Evolutionary conservation across 495 filamentous ascomycete genomes (phyloP).

Genomic region (Aspergillus incahuasiensis): DNA sequence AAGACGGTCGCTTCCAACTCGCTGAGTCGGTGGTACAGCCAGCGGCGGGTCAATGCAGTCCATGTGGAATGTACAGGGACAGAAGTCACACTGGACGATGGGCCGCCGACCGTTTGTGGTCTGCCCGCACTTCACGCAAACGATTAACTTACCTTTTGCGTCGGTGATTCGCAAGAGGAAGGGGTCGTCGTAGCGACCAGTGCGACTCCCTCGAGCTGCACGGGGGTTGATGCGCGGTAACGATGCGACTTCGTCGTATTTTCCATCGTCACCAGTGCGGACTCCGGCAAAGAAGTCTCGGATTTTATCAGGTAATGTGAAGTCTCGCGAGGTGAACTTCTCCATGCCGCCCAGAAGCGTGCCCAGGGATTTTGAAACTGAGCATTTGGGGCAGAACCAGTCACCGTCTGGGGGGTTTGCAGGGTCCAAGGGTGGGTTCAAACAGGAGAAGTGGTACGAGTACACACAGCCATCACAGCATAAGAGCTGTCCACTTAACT

Average conservation of each 20-base stretch:
- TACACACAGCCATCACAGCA: conserved; percentile 89
- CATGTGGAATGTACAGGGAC: conserved; percentile 76
- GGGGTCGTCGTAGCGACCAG: conserved; percentile 30
- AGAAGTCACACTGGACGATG: conserved; percentile 80
- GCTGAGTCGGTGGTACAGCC: conserved; percentile 62
- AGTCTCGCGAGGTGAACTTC: conserved; percentile 64
- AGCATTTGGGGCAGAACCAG: conserved; percentile 82
- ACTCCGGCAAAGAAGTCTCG: conserved; percentile 72
- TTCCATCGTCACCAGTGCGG: conserved; percentile 65
- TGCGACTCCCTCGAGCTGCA: conserved; percentile 15
- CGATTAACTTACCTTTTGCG: conserved; percentile 21
- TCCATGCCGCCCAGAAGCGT: conserved; percentile 55
- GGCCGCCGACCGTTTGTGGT: conserved; percentile 51
- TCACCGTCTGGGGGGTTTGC: conserved; percentile 62
- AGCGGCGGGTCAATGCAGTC: conserved; percentile 87
- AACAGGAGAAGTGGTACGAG: conserved; percentile 81
- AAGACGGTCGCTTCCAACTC: conserved; percentile 33
- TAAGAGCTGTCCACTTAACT: conserved; percentile 73
- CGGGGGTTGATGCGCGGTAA: conserved; percentile 27
- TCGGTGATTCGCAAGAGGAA: conserved; percentile 17
- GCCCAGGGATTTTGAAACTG: conserved; percentile 51
- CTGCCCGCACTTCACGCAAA: conserved; percentile 67
- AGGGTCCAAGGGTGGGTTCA: conserved; percentile 69
- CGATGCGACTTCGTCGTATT: conserved; percentile 62
- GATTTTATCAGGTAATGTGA: conserved; percentile 61